Base-by-base conservation (phyloP, 441 rosid species). In the Macaranga tanarius region DNA sequence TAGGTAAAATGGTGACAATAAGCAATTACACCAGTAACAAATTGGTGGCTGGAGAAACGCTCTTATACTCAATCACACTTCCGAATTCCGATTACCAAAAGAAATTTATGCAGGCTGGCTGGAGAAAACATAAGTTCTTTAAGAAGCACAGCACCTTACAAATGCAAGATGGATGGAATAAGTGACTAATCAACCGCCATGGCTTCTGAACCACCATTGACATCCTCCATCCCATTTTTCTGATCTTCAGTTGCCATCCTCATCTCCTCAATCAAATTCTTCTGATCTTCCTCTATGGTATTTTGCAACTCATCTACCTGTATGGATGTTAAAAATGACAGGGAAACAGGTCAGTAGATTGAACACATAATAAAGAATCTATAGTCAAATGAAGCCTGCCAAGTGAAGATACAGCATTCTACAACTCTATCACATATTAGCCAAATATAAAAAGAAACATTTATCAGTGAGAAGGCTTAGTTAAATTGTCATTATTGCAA, bases 251-350 rank as follows among this genome's bases (percentile, higher is more conserved):
- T 74, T 28, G 76, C 82, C 77, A 79, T 75, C 73, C 84, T 84
- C 73, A 84, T 79, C 73, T 85, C 91, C 79, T 87, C 91, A 15
- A 87, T 81, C 79, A 87, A 69, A 77, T 65, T 82, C 84, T 83
- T 86, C 77, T 82, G 96, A 67, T 92, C 96, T 65, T 79, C 88
- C 77, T 83, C 87, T 44, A 92, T 83, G 17, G 88, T 86, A 73
- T 75, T 88, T 83, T 90, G 97, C 77, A 92, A 80, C 88, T 90
- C 97, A 81, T 92, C 97, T 70, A 92, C 96, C 96, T 92, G 76
- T 51, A 57, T 0, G 23, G 7, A 67, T 40, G 48, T 63, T 20
- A 58, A 23, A 34, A 42, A 25, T n/a, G 19, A 73, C 42, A 54
- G 12, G 44, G 8, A 44, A 26, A 64, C 69, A 62, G 15, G 17